Conservation (phyloP, 805 yeast species). For the Brettanomyces custersianus region DNA sequence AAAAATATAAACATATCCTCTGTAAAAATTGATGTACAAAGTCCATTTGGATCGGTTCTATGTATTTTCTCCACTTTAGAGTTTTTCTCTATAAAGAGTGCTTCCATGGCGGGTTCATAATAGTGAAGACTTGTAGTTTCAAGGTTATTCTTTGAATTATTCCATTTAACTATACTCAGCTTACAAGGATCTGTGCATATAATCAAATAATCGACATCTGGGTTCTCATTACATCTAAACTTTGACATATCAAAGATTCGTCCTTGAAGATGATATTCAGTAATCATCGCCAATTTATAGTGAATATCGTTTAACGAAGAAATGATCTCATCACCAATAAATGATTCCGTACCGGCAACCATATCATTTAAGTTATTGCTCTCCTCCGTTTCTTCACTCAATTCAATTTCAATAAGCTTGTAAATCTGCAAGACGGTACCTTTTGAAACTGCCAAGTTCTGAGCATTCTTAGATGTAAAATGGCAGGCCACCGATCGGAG, state of each 20-base stretch:
- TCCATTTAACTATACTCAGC: slow-evolving; percentile 68
- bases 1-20: slow-evolving; percentile 65
- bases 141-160: slow-evolving; percentile 40
- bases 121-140: slow-evolving; percentile 75
- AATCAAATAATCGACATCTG: slow-evolving; percentile 45
- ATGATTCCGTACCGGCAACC: slow-evolving; percentile 12
- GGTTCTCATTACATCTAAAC: slow-evolving; percentile 39
- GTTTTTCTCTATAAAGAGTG: slow-evolving; percentile 34
- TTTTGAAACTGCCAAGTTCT: slow-evolving; percentile 60
- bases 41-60: slow-evolving; percentile 51
- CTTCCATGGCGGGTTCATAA: slow-evolving; percentile 63
- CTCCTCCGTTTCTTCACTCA: slow-evolving; percentile 10
- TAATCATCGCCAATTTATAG: slow-evolving; percentile 32
- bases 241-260: slow-evolving; percentile 47
- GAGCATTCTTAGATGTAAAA: slow-evolving; percentile 28
- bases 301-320: slow-evolving; percentile 10
- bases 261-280: slow-evolving; percentile 71
- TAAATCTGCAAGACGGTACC: slow-evolving; percentile 63
- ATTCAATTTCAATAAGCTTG: slow-evolving; percentile 26
- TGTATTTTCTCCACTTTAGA: slow-evolving; percentile 33
- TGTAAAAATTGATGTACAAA: slow-evolving; percentile 49
- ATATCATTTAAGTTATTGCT: slow-evolving; percentile 5
- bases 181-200: slow-evolving; percentile 71
- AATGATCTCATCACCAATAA: slow-evolving; percentile 15
- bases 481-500: slow-evolving; percentile 46